Percentiles rank a stretch among this genome's conserved stretches.
phyloP scores from a whole-genome alignment of 2,329 filamentous ascomycete species.

The Apiospora rasikravindrae region DNA sequence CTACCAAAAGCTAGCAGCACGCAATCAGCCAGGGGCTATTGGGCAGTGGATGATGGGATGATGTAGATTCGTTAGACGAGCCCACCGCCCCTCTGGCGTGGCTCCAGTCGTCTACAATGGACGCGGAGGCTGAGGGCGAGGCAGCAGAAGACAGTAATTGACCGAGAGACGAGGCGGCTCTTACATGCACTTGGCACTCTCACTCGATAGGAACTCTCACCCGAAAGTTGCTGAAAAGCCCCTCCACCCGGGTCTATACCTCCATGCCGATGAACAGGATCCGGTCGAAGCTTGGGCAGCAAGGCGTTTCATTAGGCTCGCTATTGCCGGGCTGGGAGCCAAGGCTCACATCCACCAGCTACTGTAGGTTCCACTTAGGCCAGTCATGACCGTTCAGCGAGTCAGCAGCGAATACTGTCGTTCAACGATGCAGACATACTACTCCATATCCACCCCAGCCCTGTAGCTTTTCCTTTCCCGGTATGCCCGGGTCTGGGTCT shows the following conservation, averaged over 20 bases:
- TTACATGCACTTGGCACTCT: neutral
- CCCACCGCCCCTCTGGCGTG: conserved; percentile 4
- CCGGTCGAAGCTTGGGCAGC: conserved; percentile 9
- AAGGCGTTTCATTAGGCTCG: conserved; percentile 15
- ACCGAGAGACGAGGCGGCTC: conserved; percentile 15
- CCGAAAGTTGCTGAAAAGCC: neutral
- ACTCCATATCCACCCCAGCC: conserved; percentile 10
- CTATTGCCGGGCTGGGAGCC: conserved; percentile 6
- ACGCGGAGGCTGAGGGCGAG: conserved; percentile 10
- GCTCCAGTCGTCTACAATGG: conserved; percentile 7
- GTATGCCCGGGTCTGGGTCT: neutral
- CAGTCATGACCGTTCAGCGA: neutral
- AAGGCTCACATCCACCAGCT: conserved; percentile 5
- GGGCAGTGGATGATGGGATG: conserved; percentile 3
- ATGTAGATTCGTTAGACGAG: conserved; percentile 6
- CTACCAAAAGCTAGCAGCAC: conserved; percentile 5
- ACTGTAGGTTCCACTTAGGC: conserved; percentile 12
- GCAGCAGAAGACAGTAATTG: conserved; percentile 4
- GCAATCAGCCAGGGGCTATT: conserved; percentile 6
- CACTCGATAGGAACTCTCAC: neutral
- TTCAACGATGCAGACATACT: neutral
- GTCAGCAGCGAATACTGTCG: neutral
- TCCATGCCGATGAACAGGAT: neutral
- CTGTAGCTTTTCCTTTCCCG: neutral
- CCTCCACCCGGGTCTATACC: neutral